Evolutionary conservation across 805 yeast genomes (phyloP).

Genomic region (Candida succiphila): DNA sequence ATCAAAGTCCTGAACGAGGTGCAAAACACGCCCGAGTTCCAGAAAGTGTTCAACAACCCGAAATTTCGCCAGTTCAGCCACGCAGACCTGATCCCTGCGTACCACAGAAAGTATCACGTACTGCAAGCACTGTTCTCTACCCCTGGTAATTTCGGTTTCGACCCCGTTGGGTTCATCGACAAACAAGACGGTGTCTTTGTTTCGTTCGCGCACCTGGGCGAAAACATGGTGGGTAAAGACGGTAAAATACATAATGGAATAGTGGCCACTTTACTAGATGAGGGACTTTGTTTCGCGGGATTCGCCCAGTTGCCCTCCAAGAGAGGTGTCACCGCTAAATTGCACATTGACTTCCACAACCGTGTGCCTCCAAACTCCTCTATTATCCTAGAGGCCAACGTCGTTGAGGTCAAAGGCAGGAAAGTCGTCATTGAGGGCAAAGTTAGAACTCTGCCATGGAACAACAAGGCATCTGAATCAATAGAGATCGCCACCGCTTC

Average conservation of each 20-base stretch:
- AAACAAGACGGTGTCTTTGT: slow-evolving; percentile 40
- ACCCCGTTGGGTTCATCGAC: slow-evolving; percentile 60
- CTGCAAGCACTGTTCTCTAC: slow-evolving; percentile 68
- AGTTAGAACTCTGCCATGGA: slow-evolving; percentile 38
- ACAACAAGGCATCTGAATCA: slow-evolving; percentile 4
- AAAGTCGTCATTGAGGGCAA: slow-evolving; percentile 72
- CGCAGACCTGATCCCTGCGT: slow-evolving; percentile 41
- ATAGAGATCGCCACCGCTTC: slow-evolving; percentile 40
- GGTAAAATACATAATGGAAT: slow-evolving; percentile 79
- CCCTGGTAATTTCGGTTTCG: slow-evolving; percentile 56
- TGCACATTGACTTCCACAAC: slow-evolving; percentile 52
- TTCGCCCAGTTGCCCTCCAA: slow-evolving; percentile 71
- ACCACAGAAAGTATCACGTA: slow-evolving; percentile 54
- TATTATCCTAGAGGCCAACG: slow-evolving; percentile 59
- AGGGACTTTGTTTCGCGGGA: slow-evolving; percentile 77
- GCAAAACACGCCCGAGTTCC: no score
- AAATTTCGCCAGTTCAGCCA: slow-evolving; percentile 19
- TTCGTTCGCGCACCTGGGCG: slow-evolving; percentile 66
- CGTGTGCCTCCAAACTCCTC: slow-evolving; percentile 54
- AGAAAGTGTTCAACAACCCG: slow-evolving; percentile 11
- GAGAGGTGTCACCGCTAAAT: slow-evolving; percentile 82
- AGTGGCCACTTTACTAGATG: slow-evolving; percentile 72
- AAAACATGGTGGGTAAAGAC: slow-evolving; percentile 51
- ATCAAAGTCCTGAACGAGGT: no score
- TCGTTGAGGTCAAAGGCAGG: slow-evolving; percentile 60